Evolutionary conservation across 192 early-diverging fungal species (phyloP).

Genomic region (Linnemannia zychae): DNA sequence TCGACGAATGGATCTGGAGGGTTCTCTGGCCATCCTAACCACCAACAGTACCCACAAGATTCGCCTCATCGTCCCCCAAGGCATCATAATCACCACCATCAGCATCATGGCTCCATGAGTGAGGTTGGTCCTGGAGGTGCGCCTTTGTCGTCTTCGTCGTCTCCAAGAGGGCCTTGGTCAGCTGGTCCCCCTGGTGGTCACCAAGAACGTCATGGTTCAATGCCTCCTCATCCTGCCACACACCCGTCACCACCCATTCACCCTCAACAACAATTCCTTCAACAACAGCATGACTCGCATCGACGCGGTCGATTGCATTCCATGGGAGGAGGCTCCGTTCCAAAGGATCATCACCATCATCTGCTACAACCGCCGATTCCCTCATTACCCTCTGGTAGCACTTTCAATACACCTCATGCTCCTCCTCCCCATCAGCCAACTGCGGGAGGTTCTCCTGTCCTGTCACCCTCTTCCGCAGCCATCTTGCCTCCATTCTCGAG

Average conservation of each 20-base stretch:
- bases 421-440: not conserved
- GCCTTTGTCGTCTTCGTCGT: not conserved
- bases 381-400: conserved; percentile 43
- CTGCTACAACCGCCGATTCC: conserved; percentile 36
- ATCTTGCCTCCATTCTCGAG: not conserved
- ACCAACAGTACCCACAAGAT: not conserved
- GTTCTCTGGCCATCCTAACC: not conserved
- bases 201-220: not conserved
- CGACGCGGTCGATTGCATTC: conserved; percentile 34
- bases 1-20: not conserved
- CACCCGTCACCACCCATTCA: conserved; percentile 16
- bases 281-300: conserved; percentile 21
- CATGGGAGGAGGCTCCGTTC: conserved; percentile 18
- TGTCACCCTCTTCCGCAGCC: not conserved
- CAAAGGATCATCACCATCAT: conserved; percentile 17
- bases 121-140: not conserved
- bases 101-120: conserved; percentile 3
- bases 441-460: not conserved
- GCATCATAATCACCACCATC: not conserved
- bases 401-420: conserved; percentile 8
- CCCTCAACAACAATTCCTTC: conserved; percentile 10
- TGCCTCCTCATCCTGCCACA: conserved; percentile 6
- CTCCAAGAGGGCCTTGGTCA: not conserved
- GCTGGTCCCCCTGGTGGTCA: not conserved
- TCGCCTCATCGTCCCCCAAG: conserved; percentile 9